These are phyloP conservation scores for Orychophragmus violaceus DNA, from an alignment of 345 rosid species.

Conservation along the genomic window DNA sequence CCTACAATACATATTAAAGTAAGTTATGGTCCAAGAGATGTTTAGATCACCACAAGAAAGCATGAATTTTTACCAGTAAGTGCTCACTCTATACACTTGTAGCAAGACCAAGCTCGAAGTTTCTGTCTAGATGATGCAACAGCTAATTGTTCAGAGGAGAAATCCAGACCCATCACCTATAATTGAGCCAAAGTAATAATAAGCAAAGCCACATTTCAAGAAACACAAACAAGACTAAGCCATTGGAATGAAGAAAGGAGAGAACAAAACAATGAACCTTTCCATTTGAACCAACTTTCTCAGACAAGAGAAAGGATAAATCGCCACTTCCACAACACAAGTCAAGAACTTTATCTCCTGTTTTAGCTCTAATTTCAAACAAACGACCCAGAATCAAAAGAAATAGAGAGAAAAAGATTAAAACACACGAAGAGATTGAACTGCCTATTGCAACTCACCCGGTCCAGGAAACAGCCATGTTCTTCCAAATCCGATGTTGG, in stretches of 20 bases:
- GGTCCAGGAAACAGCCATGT: slow-evolving; percentile 80
- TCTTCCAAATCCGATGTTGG: slow-evolving; percentile 87
- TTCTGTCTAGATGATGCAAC: slow-evolving; percentile 61
- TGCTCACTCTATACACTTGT: slow-evolving; percentile 88
- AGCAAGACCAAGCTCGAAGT: slow-evolving; percentile 43
- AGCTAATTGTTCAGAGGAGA: slow-evolving; percentile 63
- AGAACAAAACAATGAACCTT: slow-evolving; percentile 31
- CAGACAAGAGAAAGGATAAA: slow-evolving; percentile 73
- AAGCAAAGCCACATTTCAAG: not conserved
- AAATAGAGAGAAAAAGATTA: not conserved
- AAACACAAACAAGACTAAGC: not conserved
- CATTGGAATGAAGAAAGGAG: not conserved
- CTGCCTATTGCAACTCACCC: slow-evolving; percentile 31
- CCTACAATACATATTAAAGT: slow-evolving; percentile 17
- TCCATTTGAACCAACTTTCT: slow-evolving; percentile 64
- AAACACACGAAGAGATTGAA: not conserved
- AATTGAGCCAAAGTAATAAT: not conserved
- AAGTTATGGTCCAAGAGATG: not conserved
- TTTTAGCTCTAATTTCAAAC: slow-evolving; percentile 47
- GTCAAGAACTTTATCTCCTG: slow-evolving; percentile 65
- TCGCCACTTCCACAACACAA: slow-evolving; percentile 96
- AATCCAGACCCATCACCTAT: slow-evolving; percentile 81
- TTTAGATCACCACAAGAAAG: slow-evolving; percentile 15
- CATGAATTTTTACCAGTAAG: slow-evolving; percentile 37
- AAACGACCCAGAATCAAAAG: not conserved